Evolutionary conservation across 768 basidiomycete species (phyloP), one percentile per base, ranked within the genome.

Genomic region (Rossbeevera mucosa): DNA sequence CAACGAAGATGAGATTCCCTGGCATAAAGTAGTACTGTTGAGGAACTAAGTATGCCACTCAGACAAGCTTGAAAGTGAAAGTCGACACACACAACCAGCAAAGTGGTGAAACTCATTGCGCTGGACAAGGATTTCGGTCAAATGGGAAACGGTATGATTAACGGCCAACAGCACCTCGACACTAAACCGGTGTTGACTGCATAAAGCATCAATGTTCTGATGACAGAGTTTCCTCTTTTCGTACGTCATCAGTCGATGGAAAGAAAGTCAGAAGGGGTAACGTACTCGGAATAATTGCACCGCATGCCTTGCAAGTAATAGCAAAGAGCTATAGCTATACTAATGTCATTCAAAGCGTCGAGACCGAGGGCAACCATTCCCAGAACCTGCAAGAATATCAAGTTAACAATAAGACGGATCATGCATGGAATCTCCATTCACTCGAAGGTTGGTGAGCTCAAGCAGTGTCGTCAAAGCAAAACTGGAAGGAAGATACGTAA

Each of bases 111-210:
- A 57, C 80, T 67, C 47, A 58, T 20, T 13, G 68, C 57, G 44
- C 66, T 67, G 51, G 16, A 47, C 24, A 43, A 46, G 36, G 22
- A 20, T 20, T 30, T 61, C 38, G 56, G 29, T 20, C 24, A 11
- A 26, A 14, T 20, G 8, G 14, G 44, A 40, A 33, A 22, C 11
- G 46, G 33, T 12, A 30, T 13, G 31, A 28, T 30, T 21, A 16
- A 20, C 7, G 12, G 9, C 20, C 4, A 40, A 57, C 53, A 46
- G 11, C 59, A 80, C 84, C 80, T 81, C n/a, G 85, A 86, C 31
- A 88, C 48, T 5, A 72, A 69, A 18, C 84, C 84, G 0, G 83
- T 85, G 54, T 80, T 83, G 38, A 86, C 67, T 14, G 83, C 82
- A 52, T 83, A 83, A n/a, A 81, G 59, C 7, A 72, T 80, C 26